Conservation (phyloP, 768 basidiomycete species). For the Sistotremastrum suecicum region DNA sequence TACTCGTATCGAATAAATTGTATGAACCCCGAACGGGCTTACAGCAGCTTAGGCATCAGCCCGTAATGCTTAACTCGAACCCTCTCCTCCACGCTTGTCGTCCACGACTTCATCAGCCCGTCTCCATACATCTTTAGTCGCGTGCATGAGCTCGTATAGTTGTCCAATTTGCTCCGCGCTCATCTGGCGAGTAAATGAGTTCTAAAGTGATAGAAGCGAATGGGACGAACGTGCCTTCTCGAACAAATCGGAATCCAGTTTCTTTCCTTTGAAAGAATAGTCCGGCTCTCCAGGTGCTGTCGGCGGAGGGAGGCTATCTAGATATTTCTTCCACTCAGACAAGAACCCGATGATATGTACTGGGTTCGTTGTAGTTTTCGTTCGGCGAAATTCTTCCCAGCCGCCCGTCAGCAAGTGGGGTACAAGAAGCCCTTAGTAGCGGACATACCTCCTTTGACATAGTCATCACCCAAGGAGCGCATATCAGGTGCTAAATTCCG, state of each 20-base stretch:
- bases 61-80: too few species aligned
- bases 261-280: slow-evolving; percentile 34
- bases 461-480: slow-evolving; percentile 73
- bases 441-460: slow-evolving; percentile 60
- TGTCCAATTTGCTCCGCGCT: slow-evolving; percentile 86
- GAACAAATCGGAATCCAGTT: slow-evolving; percentile 52
- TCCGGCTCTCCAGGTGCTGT: slow-evolving; percentile 27
- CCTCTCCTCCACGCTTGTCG: too few species aligned
- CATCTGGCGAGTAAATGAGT: slow-evolving; percentile 36
- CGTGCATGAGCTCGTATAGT: slow-evolving; percentile 89
- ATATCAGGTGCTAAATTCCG: slow-evolving; percentile 59
- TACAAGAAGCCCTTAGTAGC: neutral
- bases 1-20: too few species aligned
- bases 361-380: slow-evolving; percentile 68
- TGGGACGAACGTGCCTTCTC: slow-evolving; percentile 44
- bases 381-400: slow-evolving; percentile 72
- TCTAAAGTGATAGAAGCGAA: too few species aligned
- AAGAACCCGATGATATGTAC: slow-evolving; percentile 89
- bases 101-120: slow-evolving; percentile 19
- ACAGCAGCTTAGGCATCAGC: too few species aligned
- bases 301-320: slow-evolving; percentile 38
- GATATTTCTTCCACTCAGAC: slow-evolving; percentile 88
- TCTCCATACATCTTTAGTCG: slow-evolving; percentile 80
- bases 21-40: too few species aligned
- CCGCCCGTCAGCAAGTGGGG: slow-evolving; percentile 13